Evolutionary conservation across 768 basidiomycete species (phyloP), one percentile per base, ranked within the genome.

Genomic region (Boletellus sp.): DNA sequence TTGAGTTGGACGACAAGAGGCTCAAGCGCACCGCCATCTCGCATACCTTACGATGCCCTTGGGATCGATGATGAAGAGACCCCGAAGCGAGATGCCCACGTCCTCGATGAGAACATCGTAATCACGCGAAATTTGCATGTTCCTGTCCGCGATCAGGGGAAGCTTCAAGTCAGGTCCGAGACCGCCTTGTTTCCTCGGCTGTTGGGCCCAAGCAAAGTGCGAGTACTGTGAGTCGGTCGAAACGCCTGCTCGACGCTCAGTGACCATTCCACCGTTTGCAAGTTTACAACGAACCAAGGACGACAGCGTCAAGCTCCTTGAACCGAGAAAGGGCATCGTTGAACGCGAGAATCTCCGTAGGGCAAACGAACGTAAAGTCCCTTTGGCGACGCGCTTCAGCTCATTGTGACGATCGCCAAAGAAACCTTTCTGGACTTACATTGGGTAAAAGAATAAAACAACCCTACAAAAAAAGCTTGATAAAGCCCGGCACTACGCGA

Each of bases 271-370:
- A 1, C n/a, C 6, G 8, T 4, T 8, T 0, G 3, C 20, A 13
- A 35, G 12, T 22, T 4, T 5, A 4, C 22, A 1, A 58, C 79
- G 16, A 43, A 90, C 90, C 89, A 54, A 95, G 79, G 38, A 95
- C 85, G 34, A 74, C 75, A 23, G 90, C 84, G 66, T 84, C 80
- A 54, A 94, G 73, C 46, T 77, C 78, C 47, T 81, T 75, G 76
- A 95, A 93, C 53, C 78, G 75, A 45, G 81, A 65, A 28, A 95
- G 79, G 9, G 90, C 85, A 53, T 91, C 89, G 68, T 95, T 93
- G 79, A 94, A 96, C 1, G 93, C 94, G 41, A 94, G 80, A 64
- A 96, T 94, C 71, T 95, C 94, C 50, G 92, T 94, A n/a, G 91
- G 91, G 72, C 91, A 94, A 60, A 90, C 88, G 58, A 89, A 90